Evolutionary conservation across 371 early-diverging fungal species (phyloP).

Genomic region (Rhizomucor miehei): DNA sequence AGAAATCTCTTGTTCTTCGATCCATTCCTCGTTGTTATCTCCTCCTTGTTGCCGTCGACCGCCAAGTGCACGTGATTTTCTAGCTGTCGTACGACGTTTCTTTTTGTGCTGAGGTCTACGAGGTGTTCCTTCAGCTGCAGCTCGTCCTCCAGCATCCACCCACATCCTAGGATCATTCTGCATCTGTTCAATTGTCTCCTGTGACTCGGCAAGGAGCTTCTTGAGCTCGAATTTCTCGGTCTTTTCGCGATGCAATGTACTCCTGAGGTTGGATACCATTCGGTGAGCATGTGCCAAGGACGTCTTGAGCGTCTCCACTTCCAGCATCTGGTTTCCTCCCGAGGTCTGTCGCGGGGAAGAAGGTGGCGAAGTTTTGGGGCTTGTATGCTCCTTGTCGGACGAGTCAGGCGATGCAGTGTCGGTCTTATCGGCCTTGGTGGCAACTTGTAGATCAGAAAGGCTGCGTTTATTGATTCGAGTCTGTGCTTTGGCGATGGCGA

Average conservation of each 20-base stretch:
- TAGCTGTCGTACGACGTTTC: slow-evolving; percentile 6
- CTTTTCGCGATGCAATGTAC: slow-evolving; percentile 46
- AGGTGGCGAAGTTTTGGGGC: slow-evolving; percentile 10
- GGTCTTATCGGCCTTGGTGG: background rate
- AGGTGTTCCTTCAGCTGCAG: background rate
- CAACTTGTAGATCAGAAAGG: slow-evolving; percentile 5
- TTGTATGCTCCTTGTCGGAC: slow-evolving; percentile 1
- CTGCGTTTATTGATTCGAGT: slow-evolving; percentile 15
- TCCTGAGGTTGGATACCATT: slow-evolving; percentile 48
- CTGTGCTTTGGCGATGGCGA: slow-evolving; percentile 44
- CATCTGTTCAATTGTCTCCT: slow-evolving; percentile 62
- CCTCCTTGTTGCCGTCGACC: background rate
- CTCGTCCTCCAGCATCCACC: slow-evolving; percentile 13
- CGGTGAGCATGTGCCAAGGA: slow-evolving; percentile 49
- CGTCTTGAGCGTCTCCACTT: slow-evolving; percentile 46
- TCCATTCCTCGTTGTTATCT: slow-evolving; percentile 3
- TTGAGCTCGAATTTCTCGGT: slow-evolving; percentile 59
- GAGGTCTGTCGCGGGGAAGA: slow-evolving; percentile 17
- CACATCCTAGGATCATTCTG: slow-evolving; percentile 39
- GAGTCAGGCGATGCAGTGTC: slow-evolving; percentile 3
- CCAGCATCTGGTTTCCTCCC: slow-evolving; percentile 30
- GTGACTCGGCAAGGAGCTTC: slow-evolving; percentile 61
- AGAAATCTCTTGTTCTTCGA: slow-evolving; percentile 2
- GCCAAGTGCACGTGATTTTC: slow-evolving; percentile 1
- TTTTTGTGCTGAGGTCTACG: slow-evolving; percentile 1